These are phyloP conservation scores for Fusarium sp. DNA, from an alignment of 2,329 filamentous ascomycete genomes.

Conservation along the genomic window DNA sequence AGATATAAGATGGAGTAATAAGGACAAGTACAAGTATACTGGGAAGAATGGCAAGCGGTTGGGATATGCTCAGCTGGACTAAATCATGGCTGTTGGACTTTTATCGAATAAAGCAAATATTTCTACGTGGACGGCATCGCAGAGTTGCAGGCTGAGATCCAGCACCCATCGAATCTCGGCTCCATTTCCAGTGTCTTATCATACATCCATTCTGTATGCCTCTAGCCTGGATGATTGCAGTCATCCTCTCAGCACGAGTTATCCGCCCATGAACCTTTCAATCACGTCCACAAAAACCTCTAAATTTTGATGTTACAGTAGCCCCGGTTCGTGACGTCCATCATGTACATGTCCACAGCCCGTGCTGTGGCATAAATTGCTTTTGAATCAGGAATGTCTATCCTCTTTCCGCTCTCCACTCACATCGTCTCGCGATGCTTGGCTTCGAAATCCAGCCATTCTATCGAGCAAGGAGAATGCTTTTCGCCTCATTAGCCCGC, in stretches of 20 bases:
- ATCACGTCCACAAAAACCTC: constrained; percentile 7
- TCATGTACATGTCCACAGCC: constrained; percentile 6
- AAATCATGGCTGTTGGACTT: background rate
- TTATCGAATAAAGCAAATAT: background rate
- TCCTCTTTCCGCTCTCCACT: background rate
- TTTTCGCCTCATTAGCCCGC: background rate
- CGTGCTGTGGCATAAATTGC: background rate
- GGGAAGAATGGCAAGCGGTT: background rate
- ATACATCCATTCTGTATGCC: constrained; percentile 18
- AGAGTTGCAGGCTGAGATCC: background rate
- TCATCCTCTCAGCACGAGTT: constrained; percentile 1
- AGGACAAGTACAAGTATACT: background rate
- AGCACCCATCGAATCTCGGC: constrained; percentile 1
- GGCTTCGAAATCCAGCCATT: constrained; percentile 6
- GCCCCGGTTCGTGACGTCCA: constrained; percentile 1
- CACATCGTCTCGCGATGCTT: background rate
- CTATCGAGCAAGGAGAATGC: constrained; percentile 14
- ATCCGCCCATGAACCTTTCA: background rate
- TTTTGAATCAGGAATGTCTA: constrained; percentile 4
- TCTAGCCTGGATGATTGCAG: background rate
- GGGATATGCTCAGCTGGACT: constrained; percentile 11
- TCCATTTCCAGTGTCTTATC: constrained; percentile 25
- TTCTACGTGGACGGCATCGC: background rate
- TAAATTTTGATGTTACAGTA: constrained; percentile 11
- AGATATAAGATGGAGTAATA: background rate